Evolutionary conservation across 306 rosid species (phyloP).

Genomic region (Trifolium subterraneum): DNA sequence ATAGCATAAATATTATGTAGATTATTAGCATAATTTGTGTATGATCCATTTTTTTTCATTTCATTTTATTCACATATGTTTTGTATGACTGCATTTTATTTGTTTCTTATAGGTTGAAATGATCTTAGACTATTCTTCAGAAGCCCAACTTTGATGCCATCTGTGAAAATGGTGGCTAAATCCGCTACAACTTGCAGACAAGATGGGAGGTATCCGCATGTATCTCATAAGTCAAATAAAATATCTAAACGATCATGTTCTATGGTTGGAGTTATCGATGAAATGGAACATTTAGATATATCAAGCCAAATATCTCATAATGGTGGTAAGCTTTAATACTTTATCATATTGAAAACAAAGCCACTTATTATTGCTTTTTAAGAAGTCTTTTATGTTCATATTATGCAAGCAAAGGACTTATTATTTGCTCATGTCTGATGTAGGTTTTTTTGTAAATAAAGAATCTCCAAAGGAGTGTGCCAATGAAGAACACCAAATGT

Average conservation of each 20-base stretch:
- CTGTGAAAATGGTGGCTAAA: conserved; percentile 37
- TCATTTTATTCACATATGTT: conserved; percentile 10
- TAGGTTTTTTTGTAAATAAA: conserved; percentile 36
- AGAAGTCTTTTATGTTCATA: conserved; percentile 11
- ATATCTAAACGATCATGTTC: conserved; percentile 29
- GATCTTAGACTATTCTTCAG: conserved; percentile 19
- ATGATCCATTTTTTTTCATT: conserved; percentile 5
- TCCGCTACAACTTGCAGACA: conserved; percentile 26
- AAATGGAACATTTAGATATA: conserved; percentile 25
- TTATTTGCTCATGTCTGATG: conserved; percentile 14
- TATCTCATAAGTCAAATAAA: conserved; percentile 39
- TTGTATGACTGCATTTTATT: conserved; percentile 26
- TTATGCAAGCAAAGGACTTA: not conserved
- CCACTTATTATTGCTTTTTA: not conserved
- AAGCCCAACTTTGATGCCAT: conserved; percentile 23
- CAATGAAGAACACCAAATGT: conserved; percentile 19
- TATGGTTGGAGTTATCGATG: conserved; percentile 9
- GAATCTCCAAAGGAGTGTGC: conserved; percentile 23
- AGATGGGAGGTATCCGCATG: conserved; percentile 36
- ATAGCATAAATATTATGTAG: not conserved
- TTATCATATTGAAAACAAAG: not conserved
- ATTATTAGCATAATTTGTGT: conserved; percentile 13
- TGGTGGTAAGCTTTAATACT: conserved; percentile 41
- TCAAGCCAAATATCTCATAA: conserved; percentile 25
- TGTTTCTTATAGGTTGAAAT: conserved; percentile 26